Conservation (phyloP, 352 stramenopile genomes). For the Phytophthora pini region DNA sequence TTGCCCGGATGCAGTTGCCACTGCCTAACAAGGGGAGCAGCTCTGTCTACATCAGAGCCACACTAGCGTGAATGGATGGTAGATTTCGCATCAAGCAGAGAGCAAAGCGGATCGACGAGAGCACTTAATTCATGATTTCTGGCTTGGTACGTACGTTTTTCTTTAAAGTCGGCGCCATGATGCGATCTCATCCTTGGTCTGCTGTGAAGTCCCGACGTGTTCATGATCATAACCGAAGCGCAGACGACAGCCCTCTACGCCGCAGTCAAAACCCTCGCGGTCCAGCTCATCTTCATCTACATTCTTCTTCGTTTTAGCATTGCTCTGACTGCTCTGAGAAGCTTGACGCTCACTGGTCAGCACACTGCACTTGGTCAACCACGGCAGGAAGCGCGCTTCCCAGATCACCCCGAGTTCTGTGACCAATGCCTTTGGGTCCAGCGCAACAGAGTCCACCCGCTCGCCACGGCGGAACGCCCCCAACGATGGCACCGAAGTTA, state of each 20-base stretch:
- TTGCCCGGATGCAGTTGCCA: background rate
- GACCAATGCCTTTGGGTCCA: slow-evolving; percentile 47
- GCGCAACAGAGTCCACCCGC: slow-evolving; percentile 49
- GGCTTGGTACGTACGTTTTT: slow-evolving; percentile 12
- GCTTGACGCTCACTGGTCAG: slow-evolving; percentile 50
- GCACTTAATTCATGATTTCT: slow-evolving; percentile 24
- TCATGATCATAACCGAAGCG: slow-evolving; percentile 75
- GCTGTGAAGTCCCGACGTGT: slow-evolving; percentile 67
- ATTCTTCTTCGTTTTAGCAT: slow-evolving; percentile 12
- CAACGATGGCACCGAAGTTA: slow-evolving; percentile 42
- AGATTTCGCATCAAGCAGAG: slow-evolving; percentile 1
- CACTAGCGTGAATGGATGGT: background rate
- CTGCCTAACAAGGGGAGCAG: background rate
- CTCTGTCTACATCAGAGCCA: slow-evolving; percentile 22
- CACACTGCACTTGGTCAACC: slow-evolving; percentile 68
- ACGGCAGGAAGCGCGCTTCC: slow-evolving; percentile 66
- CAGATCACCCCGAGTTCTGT: slow-evolving; percentile 46
- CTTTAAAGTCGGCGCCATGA: slow-evolving; percentile 50
- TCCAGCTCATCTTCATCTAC: slow-evolving; percentile 37
- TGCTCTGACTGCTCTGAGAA: slow-evolving; percentile 11
- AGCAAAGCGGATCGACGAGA: slow-evolving; percentile 9
- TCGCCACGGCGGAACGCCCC: slow-evolving; percentile 61
- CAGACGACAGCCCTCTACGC: slow-evolving; percentile 63
- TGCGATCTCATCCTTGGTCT: slow-evolving; percentile 66
- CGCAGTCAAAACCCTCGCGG: slow-evolving; percentile 60